Percentiles rank a stretch among this genome's conserved stretches.
Conservation (phyloP, 495 filamentous ascomycete genomes). For the Tuber indicum region DNA sequence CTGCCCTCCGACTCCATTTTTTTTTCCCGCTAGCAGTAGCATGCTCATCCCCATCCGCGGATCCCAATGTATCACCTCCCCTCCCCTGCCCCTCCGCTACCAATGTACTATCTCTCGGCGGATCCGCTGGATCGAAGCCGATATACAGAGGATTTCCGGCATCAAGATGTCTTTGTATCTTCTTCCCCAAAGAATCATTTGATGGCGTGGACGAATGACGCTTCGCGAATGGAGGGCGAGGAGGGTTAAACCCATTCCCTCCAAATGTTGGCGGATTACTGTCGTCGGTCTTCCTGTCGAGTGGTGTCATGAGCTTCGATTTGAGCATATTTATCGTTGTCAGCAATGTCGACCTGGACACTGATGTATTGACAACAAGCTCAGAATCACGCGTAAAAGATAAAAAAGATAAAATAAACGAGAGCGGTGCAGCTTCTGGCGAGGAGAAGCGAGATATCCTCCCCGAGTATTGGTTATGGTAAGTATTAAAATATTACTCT, state of each 20-base stretch:
- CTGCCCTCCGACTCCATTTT: slow-evolving; percentile 9
- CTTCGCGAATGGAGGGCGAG: slow-evolving; percentile 13
- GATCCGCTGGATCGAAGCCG: slow-evolving; percentile 31
- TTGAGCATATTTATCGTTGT: slow-evolving; percentile 17
- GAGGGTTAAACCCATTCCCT: neutral
- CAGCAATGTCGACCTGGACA: slow-evolving; percentile 22
- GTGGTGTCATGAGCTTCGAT: slow-evolving; percentile 20
- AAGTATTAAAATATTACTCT: slow-evolving; percentile 1
- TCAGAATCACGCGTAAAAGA: neutral
- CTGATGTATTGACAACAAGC: slow-evolving; percentile 14
- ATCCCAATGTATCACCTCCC: neutral
- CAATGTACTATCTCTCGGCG: slow-evolving; percentile 5
- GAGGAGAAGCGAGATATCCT: neutral
- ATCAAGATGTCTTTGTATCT: slow-evolving; percentile 35
- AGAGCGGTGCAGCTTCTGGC: neutral
- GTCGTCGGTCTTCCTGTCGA: neutral
- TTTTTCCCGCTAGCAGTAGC: neutral
- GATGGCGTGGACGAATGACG: slow-evolving; percentile 25
- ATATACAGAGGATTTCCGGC: slow-evolving; percentile 37
- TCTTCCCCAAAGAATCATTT: slow-evolving; percentile 27
- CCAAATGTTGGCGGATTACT: neutral
- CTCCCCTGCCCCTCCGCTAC: neutral
- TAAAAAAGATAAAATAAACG: neutral
- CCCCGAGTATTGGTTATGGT: neutral
- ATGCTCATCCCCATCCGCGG: neutral